Evolutionary conservation across 2,329 filamentous ascomycete species (phyloP).

Genomic region (Colletotrichum paranaense): DNA sequence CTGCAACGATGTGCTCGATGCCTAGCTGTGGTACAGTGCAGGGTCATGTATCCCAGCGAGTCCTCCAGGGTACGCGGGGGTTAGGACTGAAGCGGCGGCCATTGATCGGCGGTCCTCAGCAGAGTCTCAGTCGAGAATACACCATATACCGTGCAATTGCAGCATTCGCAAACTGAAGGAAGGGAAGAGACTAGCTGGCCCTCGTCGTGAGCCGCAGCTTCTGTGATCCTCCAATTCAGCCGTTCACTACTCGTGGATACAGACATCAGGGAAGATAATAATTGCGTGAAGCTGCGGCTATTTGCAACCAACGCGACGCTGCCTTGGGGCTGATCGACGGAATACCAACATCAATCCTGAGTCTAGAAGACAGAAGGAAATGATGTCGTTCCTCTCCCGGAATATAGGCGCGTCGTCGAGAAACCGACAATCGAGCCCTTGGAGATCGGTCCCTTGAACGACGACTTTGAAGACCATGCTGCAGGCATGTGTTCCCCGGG

Average conservation of each 20-base stretch:
- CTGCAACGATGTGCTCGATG: constrained; percentile 15
- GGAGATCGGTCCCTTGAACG: background rate
- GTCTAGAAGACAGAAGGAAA: background rate
- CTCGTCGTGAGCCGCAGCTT: background rate
- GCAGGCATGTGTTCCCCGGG: constrained; percentile 18
- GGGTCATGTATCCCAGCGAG: constrained; percentile 11
- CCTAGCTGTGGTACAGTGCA: constrained; percentile 6
- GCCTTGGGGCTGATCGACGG: background rate
- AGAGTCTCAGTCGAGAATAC: constrained; percentile 13
- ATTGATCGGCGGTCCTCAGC: background rate
- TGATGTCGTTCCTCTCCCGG: background rate
- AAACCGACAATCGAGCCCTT: background rate
- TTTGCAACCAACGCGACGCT: constrained; percentile 11
- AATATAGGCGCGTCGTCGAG: background rate
- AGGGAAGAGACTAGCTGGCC: background rate
- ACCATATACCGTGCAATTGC: constrained; percentile 14
- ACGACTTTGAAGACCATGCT: background rate
- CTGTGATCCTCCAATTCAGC: background rate
- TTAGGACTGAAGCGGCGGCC: background rate
- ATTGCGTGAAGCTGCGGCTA: constrained; percentile 9
- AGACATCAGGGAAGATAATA: background rate
- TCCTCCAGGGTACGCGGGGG: background rate
- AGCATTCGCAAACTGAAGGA: background rate
- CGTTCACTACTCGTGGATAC: background rate
- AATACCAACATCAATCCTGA: background rate